phyloP scores from a whole-genome alignment of 2,329 filamentous ascomycete species.

The Hirsutella thompsonii region DNA sequence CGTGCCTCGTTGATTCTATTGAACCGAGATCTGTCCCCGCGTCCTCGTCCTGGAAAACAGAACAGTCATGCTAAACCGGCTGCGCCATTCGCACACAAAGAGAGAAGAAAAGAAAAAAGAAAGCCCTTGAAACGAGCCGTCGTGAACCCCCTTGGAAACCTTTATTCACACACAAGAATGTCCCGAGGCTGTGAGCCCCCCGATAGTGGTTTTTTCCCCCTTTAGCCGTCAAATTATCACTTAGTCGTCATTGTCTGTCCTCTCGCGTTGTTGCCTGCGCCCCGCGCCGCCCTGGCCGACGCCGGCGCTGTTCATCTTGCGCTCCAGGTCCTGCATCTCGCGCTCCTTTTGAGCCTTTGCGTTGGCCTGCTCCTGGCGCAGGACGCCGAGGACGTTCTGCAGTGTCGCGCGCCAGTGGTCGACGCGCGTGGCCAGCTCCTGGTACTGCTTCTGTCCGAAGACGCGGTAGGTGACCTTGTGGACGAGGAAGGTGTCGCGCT shows the following conservation, averaged over 20 bases:
- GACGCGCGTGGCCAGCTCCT: conserved; percentile 78
- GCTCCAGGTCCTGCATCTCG: conserved; percentile 58
- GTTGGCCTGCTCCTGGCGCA: conserved; percentile 70
- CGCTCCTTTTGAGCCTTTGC: conserved; percentile 67
- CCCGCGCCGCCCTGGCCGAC: conserved; percentile 18
- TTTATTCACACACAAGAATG: not conserved
- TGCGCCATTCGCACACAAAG: conserved; percentile 19
- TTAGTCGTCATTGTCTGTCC: conserved; percentile 45
- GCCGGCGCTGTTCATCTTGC: conserved; percentile 40
- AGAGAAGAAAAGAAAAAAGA: not conserved
- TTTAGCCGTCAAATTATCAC: conserved; percentile 2
- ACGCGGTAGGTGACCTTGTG: conserved; percentile 94
- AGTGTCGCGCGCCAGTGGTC: conserved; percentile 85
- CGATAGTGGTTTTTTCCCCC: not conserved
- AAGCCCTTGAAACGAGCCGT: not conserved
- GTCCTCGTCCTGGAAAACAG: conserved; percentile 8
- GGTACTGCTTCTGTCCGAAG: conserved; percentile 97
- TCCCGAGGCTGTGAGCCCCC: not conserved
- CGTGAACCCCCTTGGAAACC: not conserved
- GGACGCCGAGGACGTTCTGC: conserved; percentile 62
- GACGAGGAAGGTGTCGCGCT: conserved; percentile 85
- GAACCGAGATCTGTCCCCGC: conserved; percentile 1
- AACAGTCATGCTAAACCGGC: conserved; percentile 21
- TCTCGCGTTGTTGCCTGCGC: conserved; percentile 26
- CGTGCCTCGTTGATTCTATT: conserved; percentile 3